phyloP scores from a whole-genome alignment of 768 basidiomycete genomes.

The Lepiota venenata region DNA sequence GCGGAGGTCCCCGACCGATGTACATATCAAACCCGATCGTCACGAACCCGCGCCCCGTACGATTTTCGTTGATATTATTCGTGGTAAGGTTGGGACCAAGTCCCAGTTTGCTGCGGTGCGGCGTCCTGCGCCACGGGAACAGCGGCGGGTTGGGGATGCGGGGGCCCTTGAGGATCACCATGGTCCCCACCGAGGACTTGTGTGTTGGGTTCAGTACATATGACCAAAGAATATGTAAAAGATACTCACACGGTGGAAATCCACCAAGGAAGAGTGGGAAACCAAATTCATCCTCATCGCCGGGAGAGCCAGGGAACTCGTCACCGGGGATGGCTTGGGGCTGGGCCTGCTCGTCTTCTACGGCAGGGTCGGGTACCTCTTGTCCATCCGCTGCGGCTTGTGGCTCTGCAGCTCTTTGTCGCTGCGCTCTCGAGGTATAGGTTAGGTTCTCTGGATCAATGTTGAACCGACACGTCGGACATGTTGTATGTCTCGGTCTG shows the following conservation, averaged over 20 bases:
- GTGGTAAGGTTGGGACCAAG: background rate
- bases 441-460: conserved; percentile 79
- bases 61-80: background rate
- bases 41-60: conserved; percentile 19
- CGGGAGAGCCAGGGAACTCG: too few species aligned
- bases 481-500: conserved; percentile 73
- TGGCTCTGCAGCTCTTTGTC: conserved; percentile 16
- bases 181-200: too few species aligned
- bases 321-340: background rate
- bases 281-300: too few species aligned
- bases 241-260: too few species aligned
- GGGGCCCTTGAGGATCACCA: too few species aligned
- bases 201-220: too few species aligned
- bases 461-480: conserved; percentile 81
- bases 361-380: conserved; percentile 3
- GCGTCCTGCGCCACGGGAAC: too few species aligned
- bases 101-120: too few species aligned
- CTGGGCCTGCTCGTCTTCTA: background rate
- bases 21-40: conserved; percentile 42
- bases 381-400: background rate
- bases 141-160: too few species aligned
- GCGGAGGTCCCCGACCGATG: conserved; percentile 17
- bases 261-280: too few species aligned
- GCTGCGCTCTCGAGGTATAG: conserved; percentile 28
- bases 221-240: too few species aligned